phyloP scores from a whole-genome alignment of 768 basidiomycete genomes.

The Pleurotus ostreatus region DNA sequence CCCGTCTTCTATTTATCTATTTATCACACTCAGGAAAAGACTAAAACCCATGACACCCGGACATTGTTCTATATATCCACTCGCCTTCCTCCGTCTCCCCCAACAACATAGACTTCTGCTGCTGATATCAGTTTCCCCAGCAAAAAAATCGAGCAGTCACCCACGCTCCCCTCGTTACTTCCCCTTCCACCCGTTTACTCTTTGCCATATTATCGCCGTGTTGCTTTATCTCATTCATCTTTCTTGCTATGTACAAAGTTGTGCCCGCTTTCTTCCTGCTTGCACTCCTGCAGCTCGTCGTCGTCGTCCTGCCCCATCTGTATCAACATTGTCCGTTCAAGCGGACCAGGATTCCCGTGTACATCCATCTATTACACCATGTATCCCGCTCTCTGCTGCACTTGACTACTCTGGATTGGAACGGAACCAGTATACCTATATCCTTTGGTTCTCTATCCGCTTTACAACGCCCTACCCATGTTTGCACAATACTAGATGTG shows the following conservation, averaged over 20 bases:
- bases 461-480: too few relatives aligned
- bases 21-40: background rate
- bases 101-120: too few relatives aligned
- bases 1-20: background rate
- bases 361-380: background rate
- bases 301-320: background rate
- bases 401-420: slow-evolving; percentile 2
- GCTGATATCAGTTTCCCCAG: too few relatives aligned
- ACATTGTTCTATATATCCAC: background rate
- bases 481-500: too few relatives aligned
- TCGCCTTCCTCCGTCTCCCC: too few relatives aligned
- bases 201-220: background rate
- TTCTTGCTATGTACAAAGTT: slow-evolving; percentile 8
- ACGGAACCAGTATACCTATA: slow-evolving; percentile 3
- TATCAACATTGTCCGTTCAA: background rate
- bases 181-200: too few relatives aligned
- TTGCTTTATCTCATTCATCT: background rate
- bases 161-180: background rate
- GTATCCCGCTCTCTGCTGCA: background rate
- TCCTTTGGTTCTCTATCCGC: too few relatives aligned
- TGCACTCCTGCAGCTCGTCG: background rate
- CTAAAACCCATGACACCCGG: too few relatives aligned
- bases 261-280: background rate
- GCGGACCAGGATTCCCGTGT: background rate
- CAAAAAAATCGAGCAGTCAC: too few relatives aligned